Percentiles rank a stretch among this genome's conserved stretches.
phyloP scores from a whole-genome alignment of 2,329 filamentous ascomycete genomes.

The Tolypocladium sp. region DNA sequence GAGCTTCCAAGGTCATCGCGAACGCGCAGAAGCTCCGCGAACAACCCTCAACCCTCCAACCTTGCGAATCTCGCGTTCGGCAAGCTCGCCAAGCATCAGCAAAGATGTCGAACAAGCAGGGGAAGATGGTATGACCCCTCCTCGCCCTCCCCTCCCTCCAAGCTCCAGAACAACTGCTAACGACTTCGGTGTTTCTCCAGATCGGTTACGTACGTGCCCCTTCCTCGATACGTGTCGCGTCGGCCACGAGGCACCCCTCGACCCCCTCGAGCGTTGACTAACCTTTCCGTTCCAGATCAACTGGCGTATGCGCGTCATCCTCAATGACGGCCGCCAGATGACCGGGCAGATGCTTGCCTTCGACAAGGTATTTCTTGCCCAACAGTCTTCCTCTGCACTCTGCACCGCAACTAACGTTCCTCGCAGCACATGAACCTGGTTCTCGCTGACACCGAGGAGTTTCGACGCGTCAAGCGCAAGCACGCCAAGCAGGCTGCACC shows the following conservation, averaged over 20 bases:
- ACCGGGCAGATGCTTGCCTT: constrained; percentile 97
- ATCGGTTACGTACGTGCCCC: constrained; percentile 58
- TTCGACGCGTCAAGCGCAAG: constrained; percentile 82
- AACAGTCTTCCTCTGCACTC: not conserved
- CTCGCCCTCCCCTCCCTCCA: constrained; percentile 25
- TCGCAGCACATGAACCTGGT: constrained; percentile 96
- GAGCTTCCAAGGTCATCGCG: constrained; percentile 31
- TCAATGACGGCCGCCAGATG: constrained; percentile 93
- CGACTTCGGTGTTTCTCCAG: constrained; percentile 40
- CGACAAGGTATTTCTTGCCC: constrained; percentile 62
- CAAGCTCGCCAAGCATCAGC: constrained; percentile 15
- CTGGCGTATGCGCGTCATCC: constrained; percentile 95
- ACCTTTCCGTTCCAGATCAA: constrained; percentile 64
- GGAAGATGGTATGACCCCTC: constrained; percentile 84
- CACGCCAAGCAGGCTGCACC: constrained; percentile 62
- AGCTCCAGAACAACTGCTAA: constrained; percentile 52
- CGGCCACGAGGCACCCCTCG: not conserved
- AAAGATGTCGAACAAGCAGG: constrained; percentile 66
- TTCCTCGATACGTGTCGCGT: constrained; percentile 9
- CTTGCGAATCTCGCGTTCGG: constrained; percentile 12
- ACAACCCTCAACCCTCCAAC: constrained; percentile 33
- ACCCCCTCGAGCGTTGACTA: not conserved
- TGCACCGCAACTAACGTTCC: constrained; percentile 5
- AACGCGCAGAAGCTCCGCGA: constrained; percentile 30
- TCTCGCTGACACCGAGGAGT: constrained; percentile 96